These are phyloP conservation scores for Acacia crassicarpa DNA, from an alignment of 306 rosid genomes.

Conservation along the genomic window DNA sequence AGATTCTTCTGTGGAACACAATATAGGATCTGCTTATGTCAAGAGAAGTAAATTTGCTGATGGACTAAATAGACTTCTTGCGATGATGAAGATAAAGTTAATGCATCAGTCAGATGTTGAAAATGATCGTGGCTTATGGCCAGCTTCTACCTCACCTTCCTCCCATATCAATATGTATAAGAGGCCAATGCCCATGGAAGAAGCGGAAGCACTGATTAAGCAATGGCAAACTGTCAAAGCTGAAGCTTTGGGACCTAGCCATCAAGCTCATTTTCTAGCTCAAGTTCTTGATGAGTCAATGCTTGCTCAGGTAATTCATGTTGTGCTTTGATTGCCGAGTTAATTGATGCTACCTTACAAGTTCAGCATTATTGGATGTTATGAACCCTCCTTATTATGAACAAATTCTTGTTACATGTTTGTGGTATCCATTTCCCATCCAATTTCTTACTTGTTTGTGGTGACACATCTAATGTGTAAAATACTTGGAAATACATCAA, in stretches of 20 bases:
- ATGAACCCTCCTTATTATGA: neutral
- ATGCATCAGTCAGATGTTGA: conserved; percentile 46
- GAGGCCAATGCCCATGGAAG: conserved; percentile 74
- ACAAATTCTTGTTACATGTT: conserved; percentile 1
- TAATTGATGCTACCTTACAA: neutral
- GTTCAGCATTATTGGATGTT: conserved; percentile 5
- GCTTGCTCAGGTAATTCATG: conserved; percentile 83
- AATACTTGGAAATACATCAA: neutral
- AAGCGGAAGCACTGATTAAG: conserved; percentile 89
- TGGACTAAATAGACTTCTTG: conserved; percentile 54
- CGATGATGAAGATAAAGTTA: conserved; percentile 38
- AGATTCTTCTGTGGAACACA: conserved; percentile 53
- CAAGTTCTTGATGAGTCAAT: conserved; percentile 87
- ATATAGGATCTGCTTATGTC: conserved; percentile 52
- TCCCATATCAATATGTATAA: conserved; percentile 39
- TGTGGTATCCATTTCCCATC: neutral
- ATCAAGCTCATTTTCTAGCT: conserved; percentile 62
- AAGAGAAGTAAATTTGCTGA: conserved; percentile 48
- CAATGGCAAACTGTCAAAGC: conserved; percentile 92
- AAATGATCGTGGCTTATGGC: conserved; percentile 32
- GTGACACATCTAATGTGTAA: neutral
- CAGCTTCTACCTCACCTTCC: conserved; percentile 45
- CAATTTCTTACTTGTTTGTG: conserved; percentile 15
- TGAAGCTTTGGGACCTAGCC: conserved; percentile 91
- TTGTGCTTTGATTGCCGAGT: conserved; percentile 1